Evolutionary conservation across 495 filamentous ascomycete genomes (phyloP), one percentile per base, ranked within the genome.

Genomic region (Friedmanniomyces simplex): DNA sequence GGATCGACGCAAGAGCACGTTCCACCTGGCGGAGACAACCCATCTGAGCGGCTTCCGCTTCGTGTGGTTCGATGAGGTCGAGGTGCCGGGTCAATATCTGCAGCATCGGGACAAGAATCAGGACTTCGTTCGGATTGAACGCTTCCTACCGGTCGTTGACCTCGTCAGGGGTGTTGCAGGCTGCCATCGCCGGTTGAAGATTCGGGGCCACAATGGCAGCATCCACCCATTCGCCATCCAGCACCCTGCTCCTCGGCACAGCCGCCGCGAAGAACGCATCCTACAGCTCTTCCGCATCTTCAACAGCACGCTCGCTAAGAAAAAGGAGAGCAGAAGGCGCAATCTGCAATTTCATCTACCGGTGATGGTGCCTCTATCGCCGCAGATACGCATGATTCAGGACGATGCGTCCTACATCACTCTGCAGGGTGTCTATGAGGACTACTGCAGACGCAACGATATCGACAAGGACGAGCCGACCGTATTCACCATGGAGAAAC

Each of bases 71-170:
- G 94, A 99, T 68, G 94, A 97, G 60, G 91, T 99, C 43, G 94
- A 99, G 72, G 83, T 99, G 45, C 94, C 94, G 0, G 94, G 94
- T 1, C 94, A 99, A 70, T 99, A 99, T 68, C 76, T 99, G 47
- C 80, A 91, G 62, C 94, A 95, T 69, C 90, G 89, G 66, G 94
- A 99, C 68, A 97, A 97, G 78, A 97, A 97, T 67, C 87, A 93
- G 64, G 94, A 97, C 68, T 97, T 99, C 66, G 83, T 97, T 56
- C 84, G 88, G 26, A 96, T 99, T 57, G 94, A 99, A 67, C 84
- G 91, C 28, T 96, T 99, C 80, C 71, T 97, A 66, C 90, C 94
- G 13, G 84, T 89, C 66, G 89, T 99, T 32, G 90, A 97, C 52
- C 79, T 97, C 47, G 87, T 96, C 22, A 83, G 94, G 32, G 85